Conservation (phyloP, 768 basidiomycete species). For the Auricularia sp. region DNA sequence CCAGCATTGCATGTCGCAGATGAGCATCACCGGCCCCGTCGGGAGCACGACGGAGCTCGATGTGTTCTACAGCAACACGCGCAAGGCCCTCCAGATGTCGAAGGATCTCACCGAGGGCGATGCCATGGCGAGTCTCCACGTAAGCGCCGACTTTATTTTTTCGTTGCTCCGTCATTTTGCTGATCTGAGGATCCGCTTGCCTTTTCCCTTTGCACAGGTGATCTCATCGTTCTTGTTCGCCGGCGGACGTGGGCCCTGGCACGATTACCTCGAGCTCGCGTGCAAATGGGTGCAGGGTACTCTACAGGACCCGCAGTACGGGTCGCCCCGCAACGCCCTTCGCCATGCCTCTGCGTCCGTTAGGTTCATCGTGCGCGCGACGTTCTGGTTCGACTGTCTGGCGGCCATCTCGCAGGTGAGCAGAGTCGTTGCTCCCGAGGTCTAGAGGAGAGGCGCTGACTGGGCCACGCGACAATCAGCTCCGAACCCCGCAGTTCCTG, state of each 20-base stretch:
- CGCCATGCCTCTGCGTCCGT: slow-evolving; percentile 36
- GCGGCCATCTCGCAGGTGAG: slow-evolving; percentile 50
- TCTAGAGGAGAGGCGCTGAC: not conserved
- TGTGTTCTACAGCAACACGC: slow-evolving; percentile 2
- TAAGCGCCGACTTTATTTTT: not conserved
- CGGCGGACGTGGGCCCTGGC: slow-evolving; percentile 65
- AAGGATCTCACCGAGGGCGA: slow-evolving; percentile 41
- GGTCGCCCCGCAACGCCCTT: slow-evolving; percentile 36
- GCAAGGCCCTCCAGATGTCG: slow-evolving; percentile 2
- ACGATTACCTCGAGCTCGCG: slow-evolving; percentile 52
- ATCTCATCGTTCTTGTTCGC: slow-evolving; percentile 71
- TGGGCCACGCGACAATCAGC: slow-evolving; percentile 27
- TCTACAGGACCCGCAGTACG: slow-evolving; percentile 28
- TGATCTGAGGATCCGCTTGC: not conserved
- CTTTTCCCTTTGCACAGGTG: slow-evolving; percentile 15
- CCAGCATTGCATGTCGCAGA: slow-evolving; percentile 18
- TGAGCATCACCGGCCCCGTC: slow-evolving; percentile 1
- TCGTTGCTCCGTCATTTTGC: no score
- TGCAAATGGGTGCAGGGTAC: slow-evolving; percentile 41
- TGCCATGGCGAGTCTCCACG: slow-evolving; percentile 67
- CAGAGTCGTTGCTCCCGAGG: not conserved
- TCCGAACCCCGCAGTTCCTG: slow-evolving; percentile 28
- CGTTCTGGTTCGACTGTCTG: slow-evolving; percentile 82
- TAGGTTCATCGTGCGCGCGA: slow-evolving; percentile 70
- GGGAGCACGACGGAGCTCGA: slow-evolving; percentile 5